These are phyloP conservation scores for Penicillium sp. DNA, from an alignment of 2,329 filamentous ascomycete genomes.

Conservation along the genomic window DNA sequence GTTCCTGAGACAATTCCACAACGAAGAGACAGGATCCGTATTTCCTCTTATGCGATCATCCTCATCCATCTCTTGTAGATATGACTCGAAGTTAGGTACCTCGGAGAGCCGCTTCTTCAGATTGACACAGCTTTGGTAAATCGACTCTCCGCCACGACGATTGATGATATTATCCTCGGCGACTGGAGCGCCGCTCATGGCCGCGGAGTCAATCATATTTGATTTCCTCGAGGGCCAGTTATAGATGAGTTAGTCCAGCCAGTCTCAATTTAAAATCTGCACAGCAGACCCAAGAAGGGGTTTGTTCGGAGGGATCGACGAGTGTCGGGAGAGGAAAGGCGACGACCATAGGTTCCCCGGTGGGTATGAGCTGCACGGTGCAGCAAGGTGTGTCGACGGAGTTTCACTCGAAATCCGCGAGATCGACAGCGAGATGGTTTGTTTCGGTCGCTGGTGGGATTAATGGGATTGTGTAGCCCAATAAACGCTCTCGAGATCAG, in stretches of 20 bases:
- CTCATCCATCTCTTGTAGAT: constrained; percentile 69
- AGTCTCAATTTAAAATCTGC: constrained; percentile 33
- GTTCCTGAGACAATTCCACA: constrained; percentile 83
- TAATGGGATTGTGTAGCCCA: background rate
- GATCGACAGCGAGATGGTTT: background rate
- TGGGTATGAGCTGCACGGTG: constrained; percentile 11
- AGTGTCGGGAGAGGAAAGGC: constrained; percentile 27
- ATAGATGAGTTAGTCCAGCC: constrained; percentile 24
- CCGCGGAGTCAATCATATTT: constrained; percentile 39
- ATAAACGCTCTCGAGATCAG: background rate
- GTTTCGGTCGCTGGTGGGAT: constrained; percentile 1
- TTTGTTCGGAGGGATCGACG: constrained; percentile 21
- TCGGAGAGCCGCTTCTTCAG: constrained; percentile 77
- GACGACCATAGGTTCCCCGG: constrained; percentile 33
- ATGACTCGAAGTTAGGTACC: constrained; percentile 78
- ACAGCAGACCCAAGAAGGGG: constrained; percentile 30
- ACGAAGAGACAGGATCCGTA: constrained; percentile 79
- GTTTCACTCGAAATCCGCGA: constrained; percentile 2
- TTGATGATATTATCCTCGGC: constrained; percentile 96
- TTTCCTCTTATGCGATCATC: constrained; percentile 61
- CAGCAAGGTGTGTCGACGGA: background rate
- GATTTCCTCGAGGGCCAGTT: constrained; percentile 19
- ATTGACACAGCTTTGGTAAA: constrained; percentile 92
- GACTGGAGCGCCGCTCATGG: constrained; percentile 45
- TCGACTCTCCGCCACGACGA: constrained; percentile 87